phyloP scores from a whole-genome alignment of 2,329 filamentous ascomycete genomes.

The Trichoderma lentiforme region DNA sequence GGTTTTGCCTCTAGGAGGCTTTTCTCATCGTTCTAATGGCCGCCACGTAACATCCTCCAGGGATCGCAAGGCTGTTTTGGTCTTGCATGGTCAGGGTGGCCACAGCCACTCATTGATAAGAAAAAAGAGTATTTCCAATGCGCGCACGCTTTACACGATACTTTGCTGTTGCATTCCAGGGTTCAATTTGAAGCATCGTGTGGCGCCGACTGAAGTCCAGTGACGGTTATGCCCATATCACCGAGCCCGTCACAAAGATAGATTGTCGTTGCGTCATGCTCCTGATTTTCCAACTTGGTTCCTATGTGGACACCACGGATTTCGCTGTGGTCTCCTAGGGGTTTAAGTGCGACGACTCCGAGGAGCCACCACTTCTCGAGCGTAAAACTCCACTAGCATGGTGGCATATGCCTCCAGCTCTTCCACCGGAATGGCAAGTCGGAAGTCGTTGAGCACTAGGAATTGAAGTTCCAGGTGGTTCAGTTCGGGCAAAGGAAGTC shows the following conservation, averaged over 20 bases:
- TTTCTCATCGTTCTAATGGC: neutral
- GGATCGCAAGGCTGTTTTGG: neutral
- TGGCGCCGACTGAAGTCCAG: neutral
- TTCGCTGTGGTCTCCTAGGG: neutral
- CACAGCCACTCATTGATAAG: neutral
- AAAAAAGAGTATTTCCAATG: neutral
- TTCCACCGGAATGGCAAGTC: conserved; percentile 87
- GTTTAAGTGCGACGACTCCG: neutral
- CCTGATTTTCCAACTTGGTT: neutral
- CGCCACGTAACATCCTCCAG: neutral
- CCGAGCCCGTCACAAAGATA: neutral
- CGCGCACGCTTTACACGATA: neutral
- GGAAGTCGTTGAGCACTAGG: conserved; percentile 90
- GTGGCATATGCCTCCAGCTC: conserved; percentile 96
- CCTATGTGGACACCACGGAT: neutral
- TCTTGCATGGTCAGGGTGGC: neutral
- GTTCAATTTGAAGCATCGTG: neutral
- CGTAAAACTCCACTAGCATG: conserved; percentile 98
- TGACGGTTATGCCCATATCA: neutral
- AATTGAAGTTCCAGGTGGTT: conserved; percentile 98
- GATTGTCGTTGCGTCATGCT: neutral
- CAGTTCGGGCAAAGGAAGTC: conserved; percentile 83
- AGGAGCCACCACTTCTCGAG: conserved; percentile 69
- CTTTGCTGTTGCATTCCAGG: neutral
- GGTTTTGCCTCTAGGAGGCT: neutral